Percentiles rank a stretch among this genome's conserved stretches.
Evolutionary conservation across 768 basidiomycete species (phyloP).

Genomic region (Dacryopinax primogenitus): DNA sequence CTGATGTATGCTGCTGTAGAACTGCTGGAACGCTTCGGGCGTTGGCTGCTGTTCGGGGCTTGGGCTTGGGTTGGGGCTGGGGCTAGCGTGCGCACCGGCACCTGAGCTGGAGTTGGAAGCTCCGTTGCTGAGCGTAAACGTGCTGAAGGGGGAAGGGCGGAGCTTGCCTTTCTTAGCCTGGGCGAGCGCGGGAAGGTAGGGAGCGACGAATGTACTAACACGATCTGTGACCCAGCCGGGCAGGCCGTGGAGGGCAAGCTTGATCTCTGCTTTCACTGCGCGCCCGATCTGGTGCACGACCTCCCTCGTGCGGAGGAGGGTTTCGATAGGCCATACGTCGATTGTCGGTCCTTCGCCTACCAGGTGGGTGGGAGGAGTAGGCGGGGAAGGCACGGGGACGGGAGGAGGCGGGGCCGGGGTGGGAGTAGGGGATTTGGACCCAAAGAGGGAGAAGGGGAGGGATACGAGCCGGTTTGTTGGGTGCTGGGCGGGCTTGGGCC

Average conservation of each 20-base stretch:
- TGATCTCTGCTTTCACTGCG: conserved; percentile 44
- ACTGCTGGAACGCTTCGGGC: conserved; percentile 49
- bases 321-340: conserved; percentile 46
- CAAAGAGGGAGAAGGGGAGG: conserved; percentile 73
- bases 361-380: conserved; percentile 12
- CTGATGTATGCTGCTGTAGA: conserved; percentile 54
- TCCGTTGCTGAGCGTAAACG: conserved; percentile 6
- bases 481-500: conserved; percentile 21
- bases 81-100: no score
- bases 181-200: conserved; percentile 7
- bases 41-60: conserved; percentile 22
- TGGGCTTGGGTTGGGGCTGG: no score
- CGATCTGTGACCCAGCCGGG: conserved; percentile 50
- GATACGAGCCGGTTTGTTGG: conserved; percentile 38
- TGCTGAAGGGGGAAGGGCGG: neutral
- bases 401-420: conserved; percentile 25
- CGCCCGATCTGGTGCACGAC: conserved; percentile 42
- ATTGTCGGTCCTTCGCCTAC: conserved; percentile 34
- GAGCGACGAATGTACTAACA: conserved; percentile 29
- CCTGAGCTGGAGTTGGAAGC: no score
- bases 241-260: conserved; percentile 33
- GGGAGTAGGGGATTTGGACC: conserved; percentile 28
- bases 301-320: conserved; percentile 40
- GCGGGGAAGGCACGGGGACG: conserved; percentile 19
- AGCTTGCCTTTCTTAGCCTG: neutral